A percentile compares a stretch with the other conserved stretches of the same genome.
phyloP scores from a whole-genome alignment of 208 protist species.

The Leishmania aethiopica region DNA sequence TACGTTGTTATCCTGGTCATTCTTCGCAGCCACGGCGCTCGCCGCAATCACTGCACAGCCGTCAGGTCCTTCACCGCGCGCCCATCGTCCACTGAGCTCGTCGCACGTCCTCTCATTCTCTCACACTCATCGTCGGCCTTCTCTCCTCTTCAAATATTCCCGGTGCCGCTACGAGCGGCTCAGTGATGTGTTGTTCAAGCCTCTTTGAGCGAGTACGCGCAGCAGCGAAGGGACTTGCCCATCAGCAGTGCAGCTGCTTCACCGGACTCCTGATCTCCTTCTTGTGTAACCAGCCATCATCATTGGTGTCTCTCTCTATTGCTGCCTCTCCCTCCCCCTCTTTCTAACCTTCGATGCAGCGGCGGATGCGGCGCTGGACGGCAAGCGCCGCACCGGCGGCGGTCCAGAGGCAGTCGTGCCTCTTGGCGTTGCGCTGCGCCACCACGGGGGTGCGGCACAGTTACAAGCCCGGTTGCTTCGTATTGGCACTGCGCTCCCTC shows the following conservation, averaged over 20 bases:
- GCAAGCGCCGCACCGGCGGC: not conserved
- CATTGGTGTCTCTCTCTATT: not conserved
- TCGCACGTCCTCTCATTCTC: not conserved
- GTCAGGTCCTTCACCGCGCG: not conserved
- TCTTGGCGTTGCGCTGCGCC: constrained; percentile 5
- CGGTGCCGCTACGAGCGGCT: not conserved
- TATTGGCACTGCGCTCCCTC: constrained; percentile 37
- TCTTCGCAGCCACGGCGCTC: too few species aligned
- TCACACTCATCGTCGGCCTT: not conserved
- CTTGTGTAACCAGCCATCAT: not conserved
- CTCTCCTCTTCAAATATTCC: not conserved
- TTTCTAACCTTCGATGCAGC: not conserved
- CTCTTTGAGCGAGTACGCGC: not conserved
- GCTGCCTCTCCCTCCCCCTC: not conserved
- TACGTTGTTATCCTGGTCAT: not conserved
- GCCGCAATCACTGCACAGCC: not conserved
- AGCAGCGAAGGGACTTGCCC: not conserved
- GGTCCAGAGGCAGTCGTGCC: not conserved
- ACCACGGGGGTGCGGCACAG: constrained; percentile 73
- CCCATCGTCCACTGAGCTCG: not conserved
- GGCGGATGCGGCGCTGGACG: not conserved
- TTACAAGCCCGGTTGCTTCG: constrained; percentile 66
- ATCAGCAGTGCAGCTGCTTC: not conserved
- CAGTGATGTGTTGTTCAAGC: not conserved
- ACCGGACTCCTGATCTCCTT: not conserved